Conservation (phyloP, 78 protist genomes). For the slime mould (Dictyostelium discoideum) region DNA sequence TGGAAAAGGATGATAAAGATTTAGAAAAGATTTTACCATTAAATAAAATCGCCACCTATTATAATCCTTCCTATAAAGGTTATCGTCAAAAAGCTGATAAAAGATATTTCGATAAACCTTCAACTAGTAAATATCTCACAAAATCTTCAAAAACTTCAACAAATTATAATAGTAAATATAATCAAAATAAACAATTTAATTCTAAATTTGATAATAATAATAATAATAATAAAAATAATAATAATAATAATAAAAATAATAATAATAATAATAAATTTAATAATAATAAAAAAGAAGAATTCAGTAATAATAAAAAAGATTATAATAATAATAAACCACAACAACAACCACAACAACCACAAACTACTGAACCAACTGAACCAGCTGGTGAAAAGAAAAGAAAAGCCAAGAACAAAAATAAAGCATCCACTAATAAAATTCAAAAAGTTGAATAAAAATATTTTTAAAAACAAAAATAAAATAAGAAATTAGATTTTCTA, state of each 20-base stretch:
- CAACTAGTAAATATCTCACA: conserved; percentile 19
- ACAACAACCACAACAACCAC: not conserved
- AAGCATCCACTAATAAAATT: not conserved
- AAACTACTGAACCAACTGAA: not conserved
- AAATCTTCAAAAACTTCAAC: conserved; percentile 20
- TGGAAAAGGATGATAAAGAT: conserved; percentile 60
- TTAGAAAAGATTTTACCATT: conserved; percentile 48
- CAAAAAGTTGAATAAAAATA: conserved; percentile 13
- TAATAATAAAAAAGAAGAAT: conserved; percentile 10
- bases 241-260: not conserved
- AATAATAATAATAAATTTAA: not conserved
- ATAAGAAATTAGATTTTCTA: not conserved
- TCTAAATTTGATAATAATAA: not conserved
- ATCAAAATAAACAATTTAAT: not conserved
- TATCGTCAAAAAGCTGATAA: conserved; percentile 20
- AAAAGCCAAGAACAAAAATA: conserved; percentile 57
- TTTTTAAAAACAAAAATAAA: not conserved
- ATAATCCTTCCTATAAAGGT: not conserved
- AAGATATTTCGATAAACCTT: conserved; percentile 2
- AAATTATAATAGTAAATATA: not conserved
- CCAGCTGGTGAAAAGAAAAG: conserved; percentile 28
- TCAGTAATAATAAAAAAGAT: not conserved
- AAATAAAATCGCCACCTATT: conserved; percentile 29
- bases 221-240: not conserved
- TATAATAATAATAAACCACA: not conserved